Evolutionary conservation across 345 rosid genomes (phyloP), one percentile per base, ranked within the genome.

Genomic region (Mangifera indica): DNA sequence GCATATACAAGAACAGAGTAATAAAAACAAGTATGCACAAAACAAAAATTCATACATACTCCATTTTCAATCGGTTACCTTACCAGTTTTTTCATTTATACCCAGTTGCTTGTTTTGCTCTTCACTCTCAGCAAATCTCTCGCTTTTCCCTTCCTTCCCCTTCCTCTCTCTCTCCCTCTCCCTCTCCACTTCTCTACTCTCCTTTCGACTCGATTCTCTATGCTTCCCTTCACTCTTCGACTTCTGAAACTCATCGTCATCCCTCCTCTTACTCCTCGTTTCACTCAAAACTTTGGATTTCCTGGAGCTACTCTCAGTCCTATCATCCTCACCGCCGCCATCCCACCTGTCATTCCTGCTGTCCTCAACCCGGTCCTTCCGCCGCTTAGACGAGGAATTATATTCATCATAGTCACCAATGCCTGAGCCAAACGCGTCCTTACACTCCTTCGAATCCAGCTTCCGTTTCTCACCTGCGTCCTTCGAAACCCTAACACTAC

Each of bases 361-460:
- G 10, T 86, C 91, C 21, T 80, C 91, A 2, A 13, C 72, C 71
- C 82, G 84, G 63, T 86, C 97, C 72, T 82, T 95, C 40, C 93
- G 82, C 71, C 91, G 74, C 79, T 88, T 94, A 0, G 87, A 71
- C 10, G 80, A 86, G n/a, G 91, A 88, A 48, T 78, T 72, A 69
- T 80, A 78, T 57, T 89, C 98, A 70, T 87, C 97, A 55, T 85
- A 81, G 56, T 90, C 97, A 11, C 91, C 97, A 73, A 85, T 87
- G 10, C 83, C 77, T 1, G 89, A 80, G 63, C 76, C 89, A 42
- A 73, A 75, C 42, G 74, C 61, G 63, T 87, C 87, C 80, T 82
- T 85, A 60, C 61, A 69, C 20, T 87, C 92, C 80, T 83, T 86
- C 2, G 67, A 70, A 58, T 86, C 92, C 9, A 84, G 77, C 86